Evolutionary conservation across 2,329 filamentous ascomycete genomes (phyloP), one percentile per base, ranked within the genome.

Genomic region (Alternaria angustiovoidea): DNA sequence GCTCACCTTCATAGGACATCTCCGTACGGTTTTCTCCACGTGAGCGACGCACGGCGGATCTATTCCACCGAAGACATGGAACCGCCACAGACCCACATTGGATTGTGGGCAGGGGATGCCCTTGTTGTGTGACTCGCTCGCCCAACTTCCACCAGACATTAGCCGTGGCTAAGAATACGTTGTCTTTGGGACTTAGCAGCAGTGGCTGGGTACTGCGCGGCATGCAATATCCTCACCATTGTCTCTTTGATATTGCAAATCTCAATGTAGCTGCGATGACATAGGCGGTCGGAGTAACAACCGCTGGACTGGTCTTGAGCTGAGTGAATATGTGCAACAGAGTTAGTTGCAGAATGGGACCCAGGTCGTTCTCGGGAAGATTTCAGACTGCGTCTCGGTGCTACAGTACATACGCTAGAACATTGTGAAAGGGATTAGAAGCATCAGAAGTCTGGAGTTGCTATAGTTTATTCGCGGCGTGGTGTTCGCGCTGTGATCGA

Each of bases 101-200:
- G 49, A 48, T 66, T 58, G 61, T 59, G 67, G 66, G 44, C 71
- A 72, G 64, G 71, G 72, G 65, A n/a, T 22, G 38, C 63, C 70
- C 72, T 64, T 71, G 73, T 72, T 48, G 62, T 65, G 68, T 67
- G 63, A 71, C 65, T 65, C 59, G 64, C 67, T 62, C 63, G 67
- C 65, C 65, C 65, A 66, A 64, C 61, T 61, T 53, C 61, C 59
- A 62, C 54, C 58, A 49, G 54, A 61, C 46, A 64, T 63, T 67
- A 66, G 62, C 63, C 62, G 65, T 65, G 57, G 55, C 62, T 63
- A 54, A 59, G 54, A 59, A 62, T 55, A 57, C 49, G 24, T 43
- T 32, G 9, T 28, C 46, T 55, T 39, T 46, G 12, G 36, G 38
- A 41, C 36, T 38, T 46, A 11, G 42, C 38, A 11, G 42, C 38